Percentiles rank a stretch among this genome's conserved stretches.
Evolutionary conservation across 202 grass and related monocot species (phyloP).

Genomic region (Setaria italica): DNA sequence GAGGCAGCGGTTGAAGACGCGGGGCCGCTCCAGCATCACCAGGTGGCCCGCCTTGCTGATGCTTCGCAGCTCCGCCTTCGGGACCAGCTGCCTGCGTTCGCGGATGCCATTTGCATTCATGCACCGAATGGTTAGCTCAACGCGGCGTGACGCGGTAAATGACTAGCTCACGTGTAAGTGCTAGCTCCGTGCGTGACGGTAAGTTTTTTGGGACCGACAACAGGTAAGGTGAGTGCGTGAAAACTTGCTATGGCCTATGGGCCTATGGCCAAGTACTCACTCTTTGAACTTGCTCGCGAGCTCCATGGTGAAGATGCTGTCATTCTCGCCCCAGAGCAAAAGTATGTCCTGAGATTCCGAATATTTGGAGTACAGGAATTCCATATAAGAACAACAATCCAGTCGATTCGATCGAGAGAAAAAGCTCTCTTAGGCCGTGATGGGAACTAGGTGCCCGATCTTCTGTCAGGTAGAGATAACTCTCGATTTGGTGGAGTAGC

Average conservation of each 20-base stretch:
- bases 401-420: too few species aligned
- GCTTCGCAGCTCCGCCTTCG: slow-evolving; percentile 57
- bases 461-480: too few species aligned
- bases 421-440: too few species aligned
- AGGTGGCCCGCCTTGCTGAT: slow-evolving; percentile 67
- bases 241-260: background rate
- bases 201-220: too few species aligned
- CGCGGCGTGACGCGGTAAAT: too few species aligned
- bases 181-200: too few species aligned
- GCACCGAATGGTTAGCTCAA: background rate
- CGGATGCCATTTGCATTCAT: background rate
- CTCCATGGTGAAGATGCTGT: slow-evolving; percentile 63
- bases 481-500: too few species aligned
- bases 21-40: slow-evolving; percentile 60
- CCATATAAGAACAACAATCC: too few species aligned
- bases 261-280: slow-evolving; percentile 17
- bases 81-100: slow-evolving; percentile 54
- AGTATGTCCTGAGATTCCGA: slow-evolving; percentile 49
- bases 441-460: too few species aligned
- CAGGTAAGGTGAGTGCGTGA: background rate
- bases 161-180: too few species aligned
- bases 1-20: slow-evolving; percentile 58
- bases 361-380: background rate
- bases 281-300: slow-evolving; percentile 55
- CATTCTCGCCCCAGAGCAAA: slow-evolving; percentile 63